Evolutionary conservation across 345 rosid genomes (phyloP), one percentile per base, ranked within the genome.

Genomic region (Erucastrum elatum): DNA sequence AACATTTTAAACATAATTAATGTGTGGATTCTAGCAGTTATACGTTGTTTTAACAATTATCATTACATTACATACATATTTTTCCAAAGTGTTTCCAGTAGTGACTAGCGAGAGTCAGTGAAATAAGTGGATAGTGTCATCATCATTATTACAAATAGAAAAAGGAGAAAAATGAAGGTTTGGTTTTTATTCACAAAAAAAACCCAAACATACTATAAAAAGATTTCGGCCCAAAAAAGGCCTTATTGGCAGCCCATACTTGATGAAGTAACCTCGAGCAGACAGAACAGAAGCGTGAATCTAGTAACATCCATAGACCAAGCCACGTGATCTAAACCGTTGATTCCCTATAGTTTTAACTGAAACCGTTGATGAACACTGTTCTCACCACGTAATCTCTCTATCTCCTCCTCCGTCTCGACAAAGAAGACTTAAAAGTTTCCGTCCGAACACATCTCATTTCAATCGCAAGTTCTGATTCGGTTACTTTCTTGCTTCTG

Each of bases 321-420:
- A 55, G 79, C 67, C 53, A 69, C 79, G 62, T 74, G 79, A 80
- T 80, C 82, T n/a, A 67, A 55, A 68, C 78, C 82, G 82, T 79
- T 79, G 78, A 74, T 74, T 74, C 61, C 10, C 41, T 2, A 10
- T 53, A 41, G 75, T 68, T 62, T 27, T 79, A 79, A 79, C 78
- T 62, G 71, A 80, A 68, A 74, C 82, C 82, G 82, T 80, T 69
- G 82, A 80, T 80, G 9, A 77, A 80, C 75, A 60, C 75, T 37
- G 75, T 69, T 69, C 53, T 63, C 16, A 80, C 13, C 29, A 60
- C 66, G 82, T 59, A 79, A 79, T 74, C 70, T 79, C 70, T 79
- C 35, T 33, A 68, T 71, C 31, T 73, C 68, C 78, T 74, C 62
- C 78, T 68, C 34, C 82, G 74, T 78, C 64, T 31, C 72, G 74